These are phyloP conservation scores for Lentinula lateritia DNA, from an alignment of 768 basidiomycete species.

Conservation along the genomic window DNA sequence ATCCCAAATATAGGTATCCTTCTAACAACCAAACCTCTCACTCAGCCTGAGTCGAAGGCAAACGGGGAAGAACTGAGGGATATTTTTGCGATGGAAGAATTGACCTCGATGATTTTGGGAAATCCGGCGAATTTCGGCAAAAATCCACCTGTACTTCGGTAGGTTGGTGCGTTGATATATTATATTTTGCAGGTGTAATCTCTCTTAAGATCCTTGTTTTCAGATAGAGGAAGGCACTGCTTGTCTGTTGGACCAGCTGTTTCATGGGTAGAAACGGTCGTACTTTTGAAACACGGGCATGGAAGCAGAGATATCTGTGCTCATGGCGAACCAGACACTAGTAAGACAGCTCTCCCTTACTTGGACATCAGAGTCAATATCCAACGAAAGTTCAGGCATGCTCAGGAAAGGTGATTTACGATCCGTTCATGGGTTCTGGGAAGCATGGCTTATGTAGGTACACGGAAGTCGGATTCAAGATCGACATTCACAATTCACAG, in stretches of 20 bases:
- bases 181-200: background rate
- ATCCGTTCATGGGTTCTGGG: conserved; percentile 95
- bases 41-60: too few species aligned
- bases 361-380: too few species aligned
- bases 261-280: conserved; percentile 83
- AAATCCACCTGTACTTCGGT: conserved; percentile 63
- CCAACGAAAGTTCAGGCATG: conserved; percentile 48
- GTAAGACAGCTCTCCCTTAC: conserved; percentile 30
- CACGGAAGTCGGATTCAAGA: background rate
- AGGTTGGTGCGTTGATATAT: conserved; percentile 49
- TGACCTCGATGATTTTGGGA: too few species aligned
- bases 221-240: conserved; percentile 64
- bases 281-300: conserved; percentile 97
- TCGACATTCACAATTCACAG: conserved; percentile 30
- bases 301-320: conserved; percentile 91
- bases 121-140: too few species aligned
- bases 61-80: too few species aligned
- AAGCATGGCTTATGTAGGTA: conserved; percentile 78
- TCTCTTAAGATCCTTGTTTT: conserved; percentile 14
- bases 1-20: too few species aligned
- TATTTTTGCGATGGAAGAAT: too few species aligned
- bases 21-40: too few species aligned
- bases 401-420: conserved; percentile 89
- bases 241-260: conserved; percentile 59
- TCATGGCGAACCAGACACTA: conserved; percentile 96